Base-by-base conservation (phyloP, 1,139 yeast genomes). In the Debaryomyces robertsiae region DNA sequence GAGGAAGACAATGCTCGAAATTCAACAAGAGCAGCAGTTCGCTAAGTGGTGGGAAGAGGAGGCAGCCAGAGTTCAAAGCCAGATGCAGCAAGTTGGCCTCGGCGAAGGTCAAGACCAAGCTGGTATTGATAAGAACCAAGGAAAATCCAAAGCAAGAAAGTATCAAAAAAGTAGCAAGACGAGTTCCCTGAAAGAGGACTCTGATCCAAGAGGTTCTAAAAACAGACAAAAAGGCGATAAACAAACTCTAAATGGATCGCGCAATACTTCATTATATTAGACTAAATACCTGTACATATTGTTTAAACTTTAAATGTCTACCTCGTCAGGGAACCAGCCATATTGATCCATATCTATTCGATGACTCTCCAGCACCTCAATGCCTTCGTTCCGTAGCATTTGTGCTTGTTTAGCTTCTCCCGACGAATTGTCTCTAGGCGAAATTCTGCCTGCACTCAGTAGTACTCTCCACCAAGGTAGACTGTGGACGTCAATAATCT, bases 381-480 rank as follows among this genome's bases (percentile, higher is more conserved):
- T 69, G 0, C 77, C 78, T 58, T 84, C 91, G 0, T 47, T 54
- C 9, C 60, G 44, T n/a, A 84, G 58, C 39, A 57, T 54, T 4
- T 63, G 62, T 3, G 74, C 72, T 53, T 85, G 94, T 13, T 54
- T 52, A 22, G 60, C 54, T 32, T 73, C 75, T n/a, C 78, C 73
- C 18, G 57, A 60, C 3, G 63, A 51, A 27, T 65, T 57, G 1
- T 66, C 79, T 22, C 89, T 61, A 1, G 76, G 74, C 1, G 90
- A 77, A 2, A 86, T 80, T 24, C 63, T 67, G 0, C 94, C 94
- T 14, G 77, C 64, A 13, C 85, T 67, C 36, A 76, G 75, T 14
- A 86, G 64, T 1, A 86, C 87, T 39, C 95, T 64, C 91, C 93
- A 85, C 95, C 95, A 86, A 1, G 95, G 94, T 7, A 84, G 75